Evolutionary conservation across 2,329 filamentous ascomycete species (phyloP), one percentile per base, ranked within the genome.

Genomic region (Epichloe uncinata): DNA sequence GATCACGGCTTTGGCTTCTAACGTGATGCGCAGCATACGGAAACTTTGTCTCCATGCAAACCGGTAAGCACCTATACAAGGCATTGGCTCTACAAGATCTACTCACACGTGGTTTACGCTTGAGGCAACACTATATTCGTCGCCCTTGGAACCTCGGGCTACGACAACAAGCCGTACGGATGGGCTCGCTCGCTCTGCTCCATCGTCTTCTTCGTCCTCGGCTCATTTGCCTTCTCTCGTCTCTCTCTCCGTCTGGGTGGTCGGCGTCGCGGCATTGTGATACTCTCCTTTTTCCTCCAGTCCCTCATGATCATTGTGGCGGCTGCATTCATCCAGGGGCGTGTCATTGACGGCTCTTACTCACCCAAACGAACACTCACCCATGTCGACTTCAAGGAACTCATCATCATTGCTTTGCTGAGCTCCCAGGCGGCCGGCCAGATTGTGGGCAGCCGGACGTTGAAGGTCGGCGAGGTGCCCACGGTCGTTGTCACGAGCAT

Each of bases 81-180:
- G 11, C 18, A 20, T 50, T 33, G 33, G 4, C 40, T 9, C 26
- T 30, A 30, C 26, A 30, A 9, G 1, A 30, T 7, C 7, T 9
- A 30, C 26, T 41, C 45, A 46, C 36, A 11, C 8, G 22, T 18
- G 20, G n/a, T 42, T 33, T 20, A 16, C 22, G 22, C 13, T 34
- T n/a, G 40, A 65, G 78, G 78, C 38, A 82, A 82, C 62, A 82
- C 79, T 9, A 74, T 82, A 56, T 81, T 82, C 63, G 69, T 82
- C 38, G 78, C 75, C 16, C 73, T 82, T 20, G 78, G 77, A 50
- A 73, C 76, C 11, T 63, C 64, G 33, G 74, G 78, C 44, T 77
- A 74, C 3, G 60, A 67, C 18, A 66, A 66, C 51, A 66, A 75
- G 51, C 74, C 74, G 3, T 68, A 68, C 49, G 76, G 73, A 49